Evolutionary conservation across 2,329 filamentous ascomycete genomes (phyloP).

Genomic region (Bipolaris sorokiniana): DNA sequence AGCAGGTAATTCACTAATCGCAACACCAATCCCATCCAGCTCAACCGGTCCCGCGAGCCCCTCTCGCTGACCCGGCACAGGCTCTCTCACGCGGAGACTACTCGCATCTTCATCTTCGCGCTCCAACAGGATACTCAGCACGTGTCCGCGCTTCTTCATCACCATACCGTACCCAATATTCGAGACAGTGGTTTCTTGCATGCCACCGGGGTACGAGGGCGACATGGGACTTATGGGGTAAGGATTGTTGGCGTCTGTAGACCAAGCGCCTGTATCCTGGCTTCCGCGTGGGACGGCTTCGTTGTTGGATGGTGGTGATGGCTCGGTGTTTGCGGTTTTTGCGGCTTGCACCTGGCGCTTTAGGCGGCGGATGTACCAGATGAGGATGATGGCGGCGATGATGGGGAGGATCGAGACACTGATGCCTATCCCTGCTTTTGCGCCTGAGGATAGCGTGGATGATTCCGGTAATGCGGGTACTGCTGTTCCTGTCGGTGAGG

Average conservation of each 20-base stretch:
- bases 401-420: constrained; percentile 21
- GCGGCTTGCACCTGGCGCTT: constrained; percentile 29
- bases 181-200: constrained; percentile 7
- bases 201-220: not conserved
- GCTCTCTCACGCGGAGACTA: constrained; percentile 18
- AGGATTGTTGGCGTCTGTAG: not conserved
- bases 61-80: constrained; percentile 36
- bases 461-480: constrained; percentile 18
- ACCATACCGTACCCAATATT: constrained; percentile 19
- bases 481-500: constrained; percentile 18
- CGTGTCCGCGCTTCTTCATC: constrained; percentile 29
- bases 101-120: constrained; percentile 27
- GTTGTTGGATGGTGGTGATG: not conserved
- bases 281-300: too few relatives aligned
- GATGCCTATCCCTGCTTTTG: constrained; percentile 34
- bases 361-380: constrained; percentile 35
- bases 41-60: constrained; percentile 33
- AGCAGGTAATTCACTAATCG: constrained; percentile 29
- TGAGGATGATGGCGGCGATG: constrained; percentile 20
- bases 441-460: constrained; percentile 24
- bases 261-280: too few relatives aligned
- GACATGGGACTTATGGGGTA: constrained; percentile 20
- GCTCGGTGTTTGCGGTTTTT: constrained; percentile 14
- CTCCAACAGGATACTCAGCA: constrained; percentile 32
- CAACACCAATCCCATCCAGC: constrained; percentile 26